Base-by-base conservation (phyloP, 345 rosid genomes). In the Eucalyptus erythrocorys region DNA sequence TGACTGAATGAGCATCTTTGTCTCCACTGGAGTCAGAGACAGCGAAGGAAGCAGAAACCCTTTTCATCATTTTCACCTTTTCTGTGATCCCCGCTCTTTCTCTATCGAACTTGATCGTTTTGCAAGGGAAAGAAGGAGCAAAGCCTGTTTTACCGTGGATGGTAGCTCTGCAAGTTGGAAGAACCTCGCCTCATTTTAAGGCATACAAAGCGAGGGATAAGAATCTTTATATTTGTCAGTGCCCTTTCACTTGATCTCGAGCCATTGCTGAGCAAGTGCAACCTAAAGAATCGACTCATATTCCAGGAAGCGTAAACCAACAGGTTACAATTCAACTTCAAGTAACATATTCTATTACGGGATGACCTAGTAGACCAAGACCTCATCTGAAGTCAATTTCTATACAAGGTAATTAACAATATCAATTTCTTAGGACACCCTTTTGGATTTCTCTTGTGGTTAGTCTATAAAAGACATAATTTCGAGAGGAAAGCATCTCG, bases 1-100 rank as follows among this genome's bases (percentile, higher is more conserved):
- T 89, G 90, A 90, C 90, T 86, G 91, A 88, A 88, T 89, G 88
- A 90, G 93, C 93, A 92, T 90, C 90, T 88, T 88, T 92, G 91
- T 92, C 93, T 91, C 92, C 80, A 88, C 89, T 84, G 87, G 79
- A 92, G 88, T 87, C 89, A 64, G 89, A 64, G 90, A 89, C 90
- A 88, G 82, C 85, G 51, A 82, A 88, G 90, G 94, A 89, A 90
- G 88, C 92, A 91, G 24, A 81, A 91, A 47, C 86, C 85, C 43
- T 90, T 90, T 90, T 81, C 47, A 42, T 68, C 87, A 88, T 19
- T 80, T 86, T 24, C 85, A 71, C 48, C 87, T 57, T 49, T 57
- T 51, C 53, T 8, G n/a, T 8, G 43, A 34, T 87, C 50, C 85
- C 48, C 43, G 40, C 57, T 40, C 47, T 87, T 76, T 71, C 64